Evolutionary conservation across 108 stramenopile species (phyloP), one percentile per base, ranked within the genome.

Genomic region (Cyclotella atomus): DNA sequence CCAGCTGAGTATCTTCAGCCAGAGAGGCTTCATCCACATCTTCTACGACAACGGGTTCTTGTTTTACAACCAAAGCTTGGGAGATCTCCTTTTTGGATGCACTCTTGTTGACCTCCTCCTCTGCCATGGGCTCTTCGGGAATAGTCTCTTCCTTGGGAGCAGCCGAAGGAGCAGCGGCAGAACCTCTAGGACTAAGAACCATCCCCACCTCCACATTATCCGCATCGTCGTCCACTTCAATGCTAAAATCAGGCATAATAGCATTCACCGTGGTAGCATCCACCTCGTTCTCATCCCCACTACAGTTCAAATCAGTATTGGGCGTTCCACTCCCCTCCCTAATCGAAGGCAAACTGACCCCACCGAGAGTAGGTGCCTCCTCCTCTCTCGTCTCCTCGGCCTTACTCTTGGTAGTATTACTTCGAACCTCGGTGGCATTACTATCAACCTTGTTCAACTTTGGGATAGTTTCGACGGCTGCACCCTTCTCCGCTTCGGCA

Each of bases 391-490:
- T n/a, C 49, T 20, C 36, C 41, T 65, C 20, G 35, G 17, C 19
- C 28, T 30, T 59, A 3, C 0, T 19, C 54, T 64, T 76, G 43
- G 75, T 69, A 36, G 75, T 76, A 32, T 76, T 76, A 21, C 35
- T 52, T 20, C 60, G 32, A n/a, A 69, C 61, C 10, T 61, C 75
- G 14, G 75, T 76, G 35, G 68, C 67, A 56, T 76, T 76, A 16
- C 61, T 64, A 33, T 76, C 75, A 8, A 34, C 67, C 75, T 68
- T 69, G 24, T 32, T 57, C 19, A 69, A 36, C 57, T 32, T n/a
- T 15, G 38, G 35, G 38, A 60, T 17, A 29, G 38, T 21, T 44
- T 1, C 38, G 41, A 17, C 53, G 25, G 33, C 68, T 5, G 20
- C 53, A 1, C 1, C 34, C 47, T 8, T 15, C 12, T 44, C 23